Percentiles rank a stretch among this genome's conserved stretches.
These are phyloP conservation scores for Pholiota adiposa DNA, from an alignment of 1,284 basidiomycete genomes.

Conservation along the genomic window DNA sequence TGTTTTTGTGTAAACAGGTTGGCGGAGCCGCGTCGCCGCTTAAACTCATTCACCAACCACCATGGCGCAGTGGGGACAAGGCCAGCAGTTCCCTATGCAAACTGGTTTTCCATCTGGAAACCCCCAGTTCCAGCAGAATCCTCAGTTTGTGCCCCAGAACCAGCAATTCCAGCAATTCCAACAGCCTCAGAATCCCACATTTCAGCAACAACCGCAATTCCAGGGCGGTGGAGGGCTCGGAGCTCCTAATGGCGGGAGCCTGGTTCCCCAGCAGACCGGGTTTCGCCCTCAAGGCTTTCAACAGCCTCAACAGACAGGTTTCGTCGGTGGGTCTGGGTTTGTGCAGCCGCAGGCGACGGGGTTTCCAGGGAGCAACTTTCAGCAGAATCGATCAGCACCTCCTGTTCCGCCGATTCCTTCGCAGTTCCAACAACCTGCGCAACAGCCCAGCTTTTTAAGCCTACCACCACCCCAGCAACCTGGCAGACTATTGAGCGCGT, in stretches of 20 bases:
- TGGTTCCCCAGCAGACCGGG: constrained; percentile 48
- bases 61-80: constrained; percentile 67
- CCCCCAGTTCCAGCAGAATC: constrained; percentile 50
- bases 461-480: constrained; percentile 41
- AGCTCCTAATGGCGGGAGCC: constrained; percentile 28
- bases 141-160: constrained; percentile 42
- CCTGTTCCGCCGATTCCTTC: constrained; percentile 62
- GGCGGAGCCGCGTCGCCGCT: constrained; percentile 21
- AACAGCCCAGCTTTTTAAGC: constrained; percentile 43
- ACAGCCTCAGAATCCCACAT: constrained; percentile 46
- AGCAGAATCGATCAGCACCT: constrained; percentile 57
- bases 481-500: constrained; percentile 54
- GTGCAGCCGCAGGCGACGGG: constrained; percentile 57
- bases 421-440: constrained; percentile 61
- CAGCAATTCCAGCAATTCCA: constrained; percentile 45
- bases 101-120: constrained; percentile 50
- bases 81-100: constrained; percentile 52
- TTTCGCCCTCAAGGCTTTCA: constrained; percentile 34
- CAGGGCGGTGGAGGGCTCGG: constrained; percentile 26
- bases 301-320: constrained; percentile 53
- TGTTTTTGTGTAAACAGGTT: constrained; percentile 14
- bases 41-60: constrained; percentile 32
- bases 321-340: constrained; percentile 42
- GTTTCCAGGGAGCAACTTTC: constrained; percentile 49
- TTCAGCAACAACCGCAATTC: constrained; percentile 37